phyloP scores from a whole-genome alignment of 805 yeast species.

The Pichia cabralensis region DNA sequence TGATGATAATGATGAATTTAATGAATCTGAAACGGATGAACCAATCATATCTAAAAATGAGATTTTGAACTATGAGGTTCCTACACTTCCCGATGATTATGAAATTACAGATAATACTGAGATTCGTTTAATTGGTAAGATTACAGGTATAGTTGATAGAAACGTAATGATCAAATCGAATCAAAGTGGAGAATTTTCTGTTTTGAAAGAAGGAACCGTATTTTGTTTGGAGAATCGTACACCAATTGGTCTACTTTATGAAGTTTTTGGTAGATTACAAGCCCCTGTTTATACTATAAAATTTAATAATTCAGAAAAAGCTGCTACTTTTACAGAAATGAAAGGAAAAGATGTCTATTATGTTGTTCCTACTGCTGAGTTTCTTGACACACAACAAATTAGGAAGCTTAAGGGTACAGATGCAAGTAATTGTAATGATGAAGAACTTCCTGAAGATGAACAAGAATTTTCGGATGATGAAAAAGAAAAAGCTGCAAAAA shows the following conservation, averaged over 20 bases:
- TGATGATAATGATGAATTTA: slow-evolving; percentile 21
- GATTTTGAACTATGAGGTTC: slow-evolving; percentile 54
- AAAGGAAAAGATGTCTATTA: slow-evolving; percentile 57
- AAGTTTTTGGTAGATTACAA: slow-evolving; percentile 82
- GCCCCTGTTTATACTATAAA: slow-evolving; percentile 74
- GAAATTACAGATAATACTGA: slow-evolving; percentile 48
- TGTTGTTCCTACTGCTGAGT: slow-evolving; percentile 74
- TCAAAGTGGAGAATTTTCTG: slow-evolving; percentile 74
- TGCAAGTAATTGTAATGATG: slow-evolving; percentile 92
- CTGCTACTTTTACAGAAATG: slow-evolving; percentile 34
- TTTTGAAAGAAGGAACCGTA: slow-evolving; percentile 71
- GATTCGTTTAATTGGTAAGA: slow-evolving; percentile 61
- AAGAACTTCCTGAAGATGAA: slow-evolving; percentile 86
- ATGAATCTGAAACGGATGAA: slow-evolving; percentile 30
- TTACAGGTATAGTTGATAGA: slow-evolving; percentile 60
- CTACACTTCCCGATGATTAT: slow-evolving; percentile 58
- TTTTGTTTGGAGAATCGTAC: slow-evolving; percentile 67
- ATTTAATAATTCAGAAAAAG: slow-evolving; percentile 42
- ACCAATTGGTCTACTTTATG: slow-evolving; percentile 69
- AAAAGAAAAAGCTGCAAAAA: slow-evolving; percentile 64
- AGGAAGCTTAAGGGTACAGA: slow-evolving; percentile 76
- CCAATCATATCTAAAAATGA: slow-evolving; percentile 81
- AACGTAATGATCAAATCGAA: slow-evolving; percentile 64
- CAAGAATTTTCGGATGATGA: slow-evolving; percentile 96
- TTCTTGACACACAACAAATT: slow-evolving; percentile 64